These are phyloP conservation scores for Nissolia schottii DNA, from an alignment of 306 rosid genomes.

Conservation along the genomic window DNA sequence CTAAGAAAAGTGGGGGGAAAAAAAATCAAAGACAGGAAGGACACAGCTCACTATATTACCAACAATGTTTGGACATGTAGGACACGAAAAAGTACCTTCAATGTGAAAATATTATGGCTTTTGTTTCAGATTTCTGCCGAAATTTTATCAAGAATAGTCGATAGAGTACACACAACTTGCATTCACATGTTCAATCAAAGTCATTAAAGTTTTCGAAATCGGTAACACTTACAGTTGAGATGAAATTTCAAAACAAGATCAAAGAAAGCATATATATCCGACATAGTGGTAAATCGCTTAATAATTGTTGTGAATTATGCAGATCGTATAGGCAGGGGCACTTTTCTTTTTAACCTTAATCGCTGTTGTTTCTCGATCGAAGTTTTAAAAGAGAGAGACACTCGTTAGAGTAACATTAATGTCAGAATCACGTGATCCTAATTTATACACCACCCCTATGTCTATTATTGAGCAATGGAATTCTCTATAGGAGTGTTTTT, in stretches of 20 bases:
- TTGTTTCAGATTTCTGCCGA: constrained; percentile 2
- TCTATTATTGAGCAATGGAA: constrained; percentile 15
- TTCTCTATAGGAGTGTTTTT: not conserved
- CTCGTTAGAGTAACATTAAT: not conserved
- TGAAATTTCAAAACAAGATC: not conserved
- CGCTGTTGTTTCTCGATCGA: not conserved
- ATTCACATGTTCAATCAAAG: constrained; percentile 20
- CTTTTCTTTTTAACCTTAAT: not conserved
- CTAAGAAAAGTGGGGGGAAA: not conserved
- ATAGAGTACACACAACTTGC: constrained; percentile 17
- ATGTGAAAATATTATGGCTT: constrained; percentile 5
- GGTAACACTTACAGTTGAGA: not conserved
- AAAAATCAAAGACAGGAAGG: not conserved
- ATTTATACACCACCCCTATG: not conserved
- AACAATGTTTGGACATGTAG: constrained; percentile 8
- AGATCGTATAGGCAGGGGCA: not conserved
- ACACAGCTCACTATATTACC: not conserved
- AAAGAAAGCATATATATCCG: not conserved
- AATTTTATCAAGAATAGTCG: not conserved
- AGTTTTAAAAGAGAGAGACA: not conserved
- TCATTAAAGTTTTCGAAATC: not conserved
- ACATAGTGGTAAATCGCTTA: not conserved
- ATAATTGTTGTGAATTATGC: not conserved
- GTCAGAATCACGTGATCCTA: constrained; percentile 31
- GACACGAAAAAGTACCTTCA: constrained; percentile 23